These are phyloP conservation scores for Triadica sebifera DNA, from an alignment of 345 rosid species.

Conservation along the genomic window DNA sequence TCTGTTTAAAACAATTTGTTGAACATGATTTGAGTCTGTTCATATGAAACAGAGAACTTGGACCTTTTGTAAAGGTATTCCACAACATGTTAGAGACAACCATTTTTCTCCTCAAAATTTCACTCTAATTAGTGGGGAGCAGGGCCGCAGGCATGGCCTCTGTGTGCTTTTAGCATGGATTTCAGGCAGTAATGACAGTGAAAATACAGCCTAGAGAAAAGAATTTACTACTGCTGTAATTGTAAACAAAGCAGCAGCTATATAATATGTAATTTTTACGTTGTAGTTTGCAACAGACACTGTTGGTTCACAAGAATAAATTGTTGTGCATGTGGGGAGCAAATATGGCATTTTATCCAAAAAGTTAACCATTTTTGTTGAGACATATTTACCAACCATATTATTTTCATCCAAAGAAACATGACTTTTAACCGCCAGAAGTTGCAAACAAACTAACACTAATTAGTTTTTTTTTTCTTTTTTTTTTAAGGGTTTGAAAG, in stretches of 20 bases:
- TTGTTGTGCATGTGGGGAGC: slow-evolving; percentile 22
- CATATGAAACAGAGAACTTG: slow-evolving; percentile 52
- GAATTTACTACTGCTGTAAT: slow-evolving; percentile 32
- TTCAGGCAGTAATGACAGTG: slow-evolving; percentile 40
- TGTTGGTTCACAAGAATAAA: slow-evolving; percentile 24
- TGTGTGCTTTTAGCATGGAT: slow-evolving; percentile 40
- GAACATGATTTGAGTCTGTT: slow-evolving; percentile 47
- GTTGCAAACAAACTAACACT: no score
- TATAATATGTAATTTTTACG: slow-evolving; percentile 11
- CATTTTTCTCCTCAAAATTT: slow-evolving; percentile 14
- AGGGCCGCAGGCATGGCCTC: slow-evolving; percentile 44
- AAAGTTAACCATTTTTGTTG: no score
- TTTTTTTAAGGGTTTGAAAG: no score
- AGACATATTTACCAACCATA: slow-evolving; percentile 10
- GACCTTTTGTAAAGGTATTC: slow-evolving; percentile 42
- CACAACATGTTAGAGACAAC: slow-evolving; percentile 37
- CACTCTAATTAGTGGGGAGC: slow-evolving; percentile 30
- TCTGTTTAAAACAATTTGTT: slow-evolving; percentile 38
- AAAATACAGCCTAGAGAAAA: slow-evolving; percentile 38
- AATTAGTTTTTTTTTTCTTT: slow-evolving; percentile 7
- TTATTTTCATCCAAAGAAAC: slow-evolving; percentile 16
- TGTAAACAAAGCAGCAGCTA: slow-evolving; percentile 18
- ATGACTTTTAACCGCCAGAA: slow-evolving; percentile 17
- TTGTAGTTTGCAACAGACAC: slow-evolving; percentile 25
- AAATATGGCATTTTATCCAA: slow-evolving; percentile 27